These are phyloP conservation scores for Schizonepeta tenuifolia DNA, from an alignment of 257 asterid genomes.

Conservation along the genomic window DNA sequence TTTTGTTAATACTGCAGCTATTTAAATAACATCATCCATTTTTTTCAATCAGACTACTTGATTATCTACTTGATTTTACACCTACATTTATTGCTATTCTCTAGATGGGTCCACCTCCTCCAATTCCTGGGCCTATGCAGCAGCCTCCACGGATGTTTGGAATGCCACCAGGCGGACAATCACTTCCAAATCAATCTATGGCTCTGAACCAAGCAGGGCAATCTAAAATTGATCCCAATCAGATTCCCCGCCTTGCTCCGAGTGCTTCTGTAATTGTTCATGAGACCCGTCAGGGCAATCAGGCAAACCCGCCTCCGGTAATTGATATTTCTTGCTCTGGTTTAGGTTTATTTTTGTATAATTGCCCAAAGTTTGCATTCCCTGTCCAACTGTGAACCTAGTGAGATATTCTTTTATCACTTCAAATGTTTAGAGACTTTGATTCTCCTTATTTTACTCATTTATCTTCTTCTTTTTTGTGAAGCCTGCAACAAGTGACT, in stretches of 20 bases:
- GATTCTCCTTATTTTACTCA: constrained; percentile 28
- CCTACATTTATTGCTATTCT: constrained; percentile 41
- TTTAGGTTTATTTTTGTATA: constrained; percentile 7
- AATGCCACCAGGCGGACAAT: constrained; percentile 69
- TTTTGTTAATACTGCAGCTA: constrained; percentile 22
- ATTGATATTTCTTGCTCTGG: constrained; percentile 21
- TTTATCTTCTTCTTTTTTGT: constrained; percentile 34
- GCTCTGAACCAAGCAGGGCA: constrained; percentile 74
- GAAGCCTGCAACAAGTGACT: constrained; percentile 97
- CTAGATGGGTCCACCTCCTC: constrained; percentile 74
- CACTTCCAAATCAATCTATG: constrained; percentile 78
- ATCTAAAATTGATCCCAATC: constrained; percentile 94
- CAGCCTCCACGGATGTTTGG: constrained; percentile 85
- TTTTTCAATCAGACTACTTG: constrained; percentile 18
- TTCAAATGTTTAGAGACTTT: constrained; percentile 13
- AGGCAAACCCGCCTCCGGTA: constrained; percentile 99
- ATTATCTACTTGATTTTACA: constrained; percentile 24
- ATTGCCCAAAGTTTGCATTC: constrained; percentile 24
- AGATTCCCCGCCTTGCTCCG: constrained; percentile 88
- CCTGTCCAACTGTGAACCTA: constrained; percentile 17
- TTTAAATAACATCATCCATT: constrained; percentile 12
- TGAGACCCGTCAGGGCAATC: constrained; percentile 96
- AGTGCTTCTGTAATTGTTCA: constrained; percentile 69
- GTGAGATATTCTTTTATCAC: constrained; percentile 20
- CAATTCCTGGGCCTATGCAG: constrained; percentile 63